These are phyloP conservation scores for Trichosporon sp. DNA, from an alignment of 1,284 basidiomycete species.

Conservation along the genomic window DNA sequence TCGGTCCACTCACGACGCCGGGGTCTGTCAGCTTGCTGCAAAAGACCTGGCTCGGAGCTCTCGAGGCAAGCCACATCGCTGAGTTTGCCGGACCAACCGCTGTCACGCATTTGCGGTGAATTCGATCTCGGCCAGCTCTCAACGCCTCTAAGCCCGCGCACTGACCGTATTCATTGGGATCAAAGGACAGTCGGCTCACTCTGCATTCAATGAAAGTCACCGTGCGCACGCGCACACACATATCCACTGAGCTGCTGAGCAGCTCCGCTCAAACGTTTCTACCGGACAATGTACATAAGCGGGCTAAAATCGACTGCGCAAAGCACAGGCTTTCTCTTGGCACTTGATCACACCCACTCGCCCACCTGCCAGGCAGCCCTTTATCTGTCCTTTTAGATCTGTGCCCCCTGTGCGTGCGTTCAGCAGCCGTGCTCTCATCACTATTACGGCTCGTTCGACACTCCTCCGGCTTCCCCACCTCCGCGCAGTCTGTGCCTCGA, in stretches of 20 bases:
- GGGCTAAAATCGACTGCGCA: not conserved
- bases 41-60: not conserved
- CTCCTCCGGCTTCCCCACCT: not conserved
- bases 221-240: no score
- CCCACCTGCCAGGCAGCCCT: no score
- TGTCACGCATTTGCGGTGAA: no score
- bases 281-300: not conserved
- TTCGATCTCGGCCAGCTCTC: no score
- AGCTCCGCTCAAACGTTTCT: not conserved
- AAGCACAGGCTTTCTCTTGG: not conserved
- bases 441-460: not conserved
- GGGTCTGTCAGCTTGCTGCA: not conserved
- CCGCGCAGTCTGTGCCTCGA: not conserved
- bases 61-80: no score
- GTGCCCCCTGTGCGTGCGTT: not conserved
- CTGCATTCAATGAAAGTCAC: no score
- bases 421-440: no score
- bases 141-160: no score
- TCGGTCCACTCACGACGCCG: not conserved
- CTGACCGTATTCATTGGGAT: no score
- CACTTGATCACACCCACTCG: not conserved
- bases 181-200: no score
- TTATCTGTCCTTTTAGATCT: no score
- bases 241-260: not conserved
- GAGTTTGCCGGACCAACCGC: not conserved